These are phyloP conservation scores for Udeniomyces megalosporus DNA, from an alignment of 768 basidiomycete species.

Conservation along the genomic window DNA sequence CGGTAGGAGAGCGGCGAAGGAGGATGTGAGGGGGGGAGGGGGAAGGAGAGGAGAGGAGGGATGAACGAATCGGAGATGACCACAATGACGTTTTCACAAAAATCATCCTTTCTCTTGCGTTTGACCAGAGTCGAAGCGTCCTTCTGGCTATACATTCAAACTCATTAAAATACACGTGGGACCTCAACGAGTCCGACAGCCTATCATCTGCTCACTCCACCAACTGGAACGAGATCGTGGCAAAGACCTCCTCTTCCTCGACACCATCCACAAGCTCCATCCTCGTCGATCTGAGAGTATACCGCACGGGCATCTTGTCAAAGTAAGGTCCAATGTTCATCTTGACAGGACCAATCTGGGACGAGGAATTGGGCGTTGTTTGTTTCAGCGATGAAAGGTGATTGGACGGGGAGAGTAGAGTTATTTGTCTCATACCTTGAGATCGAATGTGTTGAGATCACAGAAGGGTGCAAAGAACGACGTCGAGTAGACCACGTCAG, in stretches of 20 bases:
- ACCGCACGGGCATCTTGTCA: slow-evolving; percentile 21
- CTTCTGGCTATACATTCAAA: too few species aligned
- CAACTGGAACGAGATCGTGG: slow-evolving; percentile 21
- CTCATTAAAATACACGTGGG: too few species aligned
- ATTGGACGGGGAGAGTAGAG: neutral
- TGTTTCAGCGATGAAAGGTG: slow-evolving; percentile 15
- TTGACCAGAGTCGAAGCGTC: too few species aligned
- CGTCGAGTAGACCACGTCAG: slow-evolving; percentile 16
- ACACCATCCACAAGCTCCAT: slow-evolving; percentile 2
- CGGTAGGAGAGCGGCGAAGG: neutral
- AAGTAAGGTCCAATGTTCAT: slow-evolving; percentile 16
- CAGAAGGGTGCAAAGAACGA: slow-evolving; percentile 7
- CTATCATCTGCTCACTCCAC: slow-evolving; percentile 8
- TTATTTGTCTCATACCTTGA: too few species aligned
- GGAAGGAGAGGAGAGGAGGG: too few species aligned
- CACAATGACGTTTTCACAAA: too few species aligned
- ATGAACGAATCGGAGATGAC: too few species aligned
- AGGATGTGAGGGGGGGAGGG: too few species aligned
- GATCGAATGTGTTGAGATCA: slow-evolving; percentile 8
- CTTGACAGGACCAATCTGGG: slow-evolving; percentile 17
- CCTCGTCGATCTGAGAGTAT: slow-evolving; percentile 21
- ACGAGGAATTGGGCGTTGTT: slow-evolving; percentile 2
- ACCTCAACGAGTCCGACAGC: too few species aligned
- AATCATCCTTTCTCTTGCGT: too few species aligned
- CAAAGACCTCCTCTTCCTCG: slow-evolving; percentile 20